phyloP scores from a whole-genome alignment of 2,329 filamentous ascomycete genomes.

The Cercospora canescens region DNA sequence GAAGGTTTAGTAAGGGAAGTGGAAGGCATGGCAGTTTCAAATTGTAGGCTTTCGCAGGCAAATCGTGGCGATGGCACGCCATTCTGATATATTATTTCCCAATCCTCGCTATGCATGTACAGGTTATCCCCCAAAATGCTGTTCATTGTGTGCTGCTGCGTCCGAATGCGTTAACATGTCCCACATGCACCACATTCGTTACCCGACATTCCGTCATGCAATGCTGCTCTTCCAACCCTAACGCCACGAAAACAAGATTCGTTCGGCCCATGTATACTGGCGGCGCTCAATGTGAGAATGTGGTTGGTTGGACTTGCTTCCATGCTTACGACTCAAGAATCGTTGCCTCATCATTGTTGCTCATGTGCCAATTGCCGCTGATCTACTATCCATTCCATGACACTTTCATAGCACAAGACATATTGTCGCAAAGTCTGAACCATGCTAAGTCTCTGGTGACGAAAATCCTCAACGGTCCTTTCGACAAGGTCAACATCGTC shows the following conservation, averaged over 20 bases:
- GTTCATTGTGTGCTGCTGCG: neutral
- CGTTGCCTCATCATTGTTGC: neutral
- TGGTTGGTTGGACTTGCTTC: neutral
- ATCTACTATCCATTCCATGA: constrained; percentile 78
- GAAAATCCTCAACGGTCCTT: constrained; percentile 86
- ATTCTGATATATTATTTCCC: neutral
- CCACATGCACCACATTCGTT: neutral
- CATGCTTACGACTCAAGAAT: neutral
- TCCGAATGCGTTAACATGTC: neutral
- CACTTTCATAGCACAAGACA: constrained; percentile 93
- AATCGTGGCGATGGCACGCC: neutral
- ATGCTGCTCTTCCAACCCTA: neutral
- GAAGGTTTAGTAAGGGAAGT: constrained; percentile 42
- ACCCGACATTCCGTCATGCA: neutral
- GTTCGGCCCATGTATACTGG: neutral
- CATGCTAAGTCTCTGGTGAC: constrained; percentile 88
- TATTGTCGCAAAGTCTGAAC: constrained; percentile 92
- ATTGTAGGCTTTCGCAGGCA: constrained; percentile 2
- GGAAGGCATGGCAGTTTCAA: constrained; percentile 40
- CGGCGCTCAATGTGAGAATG: neutral
- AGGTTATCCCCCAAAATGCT: neutral
- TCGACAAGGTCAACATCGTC: constrained; percentile 77
- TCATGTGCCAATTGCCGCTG: constrained; percentile 31
- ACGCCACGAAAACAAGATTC: neutral
- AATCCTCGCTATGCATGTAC: neutral